Base-by-base conservation (phyloP, 805 yeast genomes). In the Kregervanrija delftensis region DNA sequence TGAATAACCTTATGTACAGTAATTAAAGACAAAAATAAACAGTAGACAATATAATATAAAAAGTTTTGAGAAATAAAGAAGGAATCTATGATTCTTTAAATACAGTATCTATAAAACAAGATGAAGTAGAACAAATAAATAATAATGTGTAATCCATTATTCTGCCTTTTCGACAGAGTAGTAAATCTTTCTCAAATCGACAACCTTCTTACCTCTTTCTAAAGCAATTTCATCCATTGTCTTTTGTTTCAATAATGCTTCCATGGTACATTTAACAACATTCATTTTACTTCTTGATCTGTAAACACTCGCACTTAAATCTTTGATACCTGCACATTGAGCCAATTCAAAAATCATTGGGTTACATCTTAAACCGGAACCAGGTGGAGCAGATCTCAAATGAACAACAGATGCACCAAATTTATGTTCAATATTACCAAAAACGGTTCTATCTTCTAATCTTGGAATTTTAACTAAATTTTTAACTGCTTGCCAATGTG, bases 271-370 rank as follows among this genome's bases (percentile, higher is more conserved):
- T 69, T 90, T 89, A 46, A 87, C 87, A 40, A 90, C 95, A 65
- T 90, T 90, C 95, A 93, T 88, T 42, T 84, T 83, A 68, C 91
- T 93, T 72, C 98, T 79, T 33, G 96, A 86, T 58, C 89, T 83
- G 72, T 85, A 87, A 40, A 91, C 86, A 61, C 91, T 91, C 4
- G 95, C 96, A 56, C 89, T 79, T 57, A 93, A 70, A 67, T 93
- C 99, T 65, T 84, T 86, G 64, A 93, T 88, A 50, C 99, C 99
- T 1, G 90, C 96, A 47, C 89, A 81, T 61, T 84, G 86, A 65
- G 97, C 90, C 47, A 93, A 79, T 68, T 89, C 96, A 57, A 83
- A 88, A 51, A 93, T 81, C 63, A 83, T 79, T 53, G 86, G 95
- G 67, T 90, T 90, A 39, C 89, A 96, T 56, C 97, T 76, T 48